Evolutionary conservation across 2,329 filamentous ascomycete species (phyloP).

Genomic region (Penicillium concentricum): DNA sequence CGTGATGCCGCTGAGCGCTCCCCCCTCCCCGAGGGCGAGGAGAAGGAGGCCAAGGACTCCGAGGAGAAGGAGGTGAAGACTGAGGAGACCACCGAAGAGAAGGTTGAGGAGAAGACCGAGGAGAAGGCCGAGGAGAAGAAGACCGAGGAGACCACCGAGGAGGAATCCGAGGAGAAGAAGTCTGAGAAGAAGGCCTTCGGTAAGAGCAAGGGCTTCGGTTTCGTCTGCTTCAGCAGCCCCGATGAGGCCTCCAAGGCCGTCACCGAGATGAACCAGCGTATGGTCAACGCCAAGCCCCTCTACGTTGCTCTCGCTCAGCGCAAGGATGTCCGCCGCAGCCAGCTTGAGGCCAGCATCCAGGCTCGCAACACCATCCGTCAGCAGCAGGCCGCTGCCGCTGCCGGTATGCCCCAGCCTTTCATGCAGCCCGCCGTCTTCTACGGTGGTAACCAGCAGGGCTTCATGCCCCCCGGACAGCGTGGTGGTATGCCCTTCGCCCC

Average conservation of each 20-base stretch:
- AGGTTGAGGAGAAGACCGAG: conserved; percentile 45
- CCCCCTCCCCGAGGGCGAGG: conserved; percentile 48
- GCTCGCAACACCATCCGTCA: conserved; percentile 97
- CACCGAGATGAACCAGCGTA: conserved; percentile 99
- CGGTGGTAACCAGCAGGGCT: conserved; percentile 65
- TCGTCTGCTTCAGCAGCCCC: conserved; percentile 99
- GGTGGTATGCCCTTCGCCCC: conserved; percentile 63
- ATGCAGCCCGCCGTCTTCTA: conserved; percentile 94
- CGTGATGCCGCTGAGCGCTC: conserved; percentile 64
- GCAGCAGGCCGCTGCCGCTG: conserved; percentile 91
- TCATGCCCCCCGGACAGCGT: conserved; percentile 57
- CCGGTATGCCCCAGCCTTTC: conserved; percentile 77
- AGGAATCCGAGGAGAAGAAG: conserved; percentile 57
- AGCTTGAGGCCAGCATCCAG: conserved; percentile 98
- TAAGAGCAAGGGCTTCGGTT: conserved; percentile 99
- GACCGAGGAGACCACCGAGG: conserved; percentile 50
- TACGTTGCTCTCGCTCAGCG: conserved; percentile 98
- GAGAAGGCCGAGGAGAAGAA: conserved; percentile 45
- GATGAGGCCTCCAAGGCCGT: conserved; percentile 99
- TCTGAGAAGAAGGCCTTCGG: conserved; percentile 68
- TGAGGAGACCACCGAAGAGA: conserved; percentile 46
- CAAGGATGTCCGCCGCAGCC: conserved; percentile 99
- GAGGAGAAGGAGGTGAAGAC: conserved; percentile 42
- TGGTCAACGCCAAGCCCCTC: conserved; percentile 93
- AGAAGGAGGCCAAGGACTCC: conserved; percentile 53